Evolutionary conservation across 495 filamentous ascomycete species (phyloP).

Genomic region (Sordaria brevicollis): DNA sequence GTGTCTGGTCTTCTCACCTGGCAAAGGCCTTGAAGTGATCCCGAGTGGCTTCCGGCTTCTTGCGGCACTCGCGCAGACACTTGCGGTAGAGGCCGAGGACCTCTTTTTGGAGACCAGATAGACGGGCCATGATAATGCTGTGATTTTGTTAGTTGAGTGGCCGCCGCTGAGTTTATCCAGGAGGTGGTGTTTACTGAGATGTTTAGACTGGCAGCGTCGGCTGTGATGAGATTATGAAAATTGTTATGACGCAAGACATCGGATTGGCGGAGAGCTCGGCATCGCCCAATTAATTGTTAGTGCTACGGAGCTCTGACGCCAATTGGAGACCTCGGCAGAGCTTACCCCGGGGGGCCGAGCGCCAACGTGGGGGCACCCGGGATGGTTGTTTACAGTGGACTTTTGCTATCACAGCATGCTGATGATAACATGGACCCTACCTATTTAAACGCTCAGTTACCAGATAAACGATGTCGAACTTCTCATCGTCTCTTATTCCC

Average conservation of each 20-base stretch:
- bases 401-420: too few relatives aligned
- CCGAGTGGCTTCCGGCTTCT: constrained; percentile 54
- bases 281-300: not conserved
- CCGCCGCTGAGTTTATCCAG: not conserved
- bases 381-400: not conserved
- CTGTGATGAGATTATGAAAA: not conserved
- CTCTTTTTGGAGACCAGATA: constrained; percentile 85
- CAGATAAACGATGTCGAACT: not conserved
- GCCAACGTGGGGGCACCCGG: not conserved
- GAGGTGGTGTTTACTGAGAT: not conserved
- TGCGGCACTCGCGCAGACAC: constrained; percentile 68
- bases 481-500: not conserved
- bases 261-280: not conserved
- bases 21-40: constrained; percentile 32
- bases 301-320: not conserved
- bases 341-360: not conserved
- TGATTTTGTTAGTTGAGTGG: not conserved
- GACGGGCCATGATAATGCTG: constrained; percentile 21
- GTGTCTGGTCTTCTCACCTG: constrained; percentile 14
- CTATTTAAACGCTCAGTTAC: too few relatives aligned
- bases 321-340: not conserved
- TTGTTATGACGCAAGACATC: not conserved
- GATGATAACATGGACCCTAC: too few relatives aligned
- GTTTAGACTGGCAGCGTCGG: not conserved
- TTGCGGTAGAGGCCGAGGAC: constrained; percentile 78